Base-by-base conservation (phyloP, 2,329 filamentous ascomycete species). In the Lecanicillium sp. region DNA sequence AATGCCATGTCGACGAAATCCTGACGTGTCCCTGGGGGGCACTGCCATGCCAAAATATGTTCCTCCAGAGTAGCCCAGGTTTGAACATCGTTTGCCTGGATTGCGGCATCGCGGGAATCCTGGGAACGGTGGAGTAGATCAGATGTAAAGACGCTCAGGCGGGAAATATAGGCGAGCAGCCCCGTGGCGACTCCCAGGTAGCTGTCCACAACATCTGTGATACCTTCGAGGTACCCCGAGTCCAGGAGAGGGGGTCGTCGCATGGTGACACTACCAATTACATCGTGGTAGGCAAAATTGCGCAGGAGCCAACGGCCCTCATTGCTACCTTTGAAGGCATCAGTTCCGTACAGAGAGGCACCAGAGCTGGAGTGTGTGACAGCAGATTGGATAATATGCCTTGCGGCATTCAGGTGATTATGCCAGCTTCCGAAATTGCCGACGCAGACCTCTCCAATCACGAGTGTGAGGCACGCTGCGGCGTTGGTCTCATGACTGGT, bases 221-320 rank as follows among this genome's bases (percentile, higher is more conserved):
- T 47, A 8, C 37, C 45, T 15, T 41, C 36, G 10, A 47, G 14
- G 19, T 47, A 47, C 0, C 32, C 31, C n/a, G 28, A 35, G 22
- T 46, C 43, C 13, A 47, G 37, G 4, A 47, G 22, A 2, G 45
- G 45, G 3, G 37, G 25, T 19, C 44, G 33, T 17, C 43, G 20
- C 2, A 46, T 25, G 5, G 43, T 47, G 1, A 47, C 32, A 13
- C 32, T 18, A 19, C 32, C 32, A 19, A 34, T 17, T 5, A 44
- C 44, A 30, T 47, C 45, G 32, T 47, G 45, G 29, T 47, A 47
- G 2, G 45, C 45, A 37, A 47, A 47, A 20, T 47, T 46, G 9
- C 45, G 41, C 4, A 47, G 41, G 11, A 47, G 38, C 45, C 45
- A 47, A 29, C 43, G 44, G 2, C 45, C 45, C 4, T 47, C 45